A percentile compares a stretch with the other conserved stretches of the same genome.
phyloP scores from a whole-genome alignment of 1,139 yeast genomes.

The Meyerozyma athensensis region DNA sequence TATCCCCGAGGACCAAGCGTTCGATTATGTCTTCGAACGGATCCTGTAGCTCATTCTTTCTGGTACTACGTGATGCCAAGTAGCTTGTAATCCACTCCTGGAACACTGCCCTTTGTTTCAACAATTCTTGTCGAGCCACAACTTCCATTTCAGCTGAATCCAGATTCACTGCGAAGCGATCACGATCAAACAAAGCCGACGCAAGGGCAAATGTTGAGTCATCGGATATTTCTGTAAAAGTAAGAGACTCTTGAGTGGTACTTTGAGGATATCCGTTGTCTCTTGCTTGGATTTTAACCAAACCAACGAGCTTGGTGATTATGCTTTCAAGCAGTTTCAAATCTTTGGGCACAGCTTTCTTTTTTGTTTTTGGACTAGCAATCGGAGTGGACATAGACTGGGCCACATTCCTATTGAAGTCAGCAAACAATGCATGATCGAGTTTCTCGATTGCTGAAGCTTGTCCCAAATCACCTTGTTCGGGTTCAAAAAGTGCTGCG shows the following conservation, averaged over 20 bases:
- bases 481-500: constrained; percentile 11
- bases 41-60: constrained; percentile 17
- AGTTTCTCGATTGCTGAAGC: constrained; percentile 27
- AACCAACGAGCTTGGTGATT: not conserved
- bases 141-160: constrained; percentile 21
- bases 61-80: constrained; percentile 6
- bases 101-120: constrained; percentile 40
- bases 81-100: constrained; percentile 33
- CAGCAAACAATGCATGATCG: constrained; percentile 54
- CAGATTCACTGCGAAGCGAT: constrained; percentile 4
- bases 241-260: constrained; percentile 2
- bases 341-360: not conserved
- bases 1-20: constrained; percentile 50
- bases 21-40: constrained; percentile 49
- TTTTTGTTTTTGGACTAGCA: not conserved
- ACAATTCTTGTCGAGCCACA: constrained; percentile 17
- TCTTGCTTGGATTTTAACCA: constrained; percentile 4
- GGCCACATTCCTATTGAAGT: constrained; percentile 27
- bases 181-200: constrained; percentile 52
- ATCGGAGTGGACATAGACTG: constrained; percentile 1
- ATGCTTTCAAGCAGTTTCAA: not conserved
- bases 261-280: constrained; percentile 9
- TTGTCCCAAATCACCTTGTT: constrained; percentile 16
- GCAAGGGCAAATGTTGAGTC: constrained; percentile 41
- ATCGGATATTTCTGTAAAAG: constrained; percentile 9